Percentiles rank a stretch among this genome's conserved stretches.
Conservation (phyloP, 169 alveolate genomes). For the Plasmodium gaboni region DNA sequence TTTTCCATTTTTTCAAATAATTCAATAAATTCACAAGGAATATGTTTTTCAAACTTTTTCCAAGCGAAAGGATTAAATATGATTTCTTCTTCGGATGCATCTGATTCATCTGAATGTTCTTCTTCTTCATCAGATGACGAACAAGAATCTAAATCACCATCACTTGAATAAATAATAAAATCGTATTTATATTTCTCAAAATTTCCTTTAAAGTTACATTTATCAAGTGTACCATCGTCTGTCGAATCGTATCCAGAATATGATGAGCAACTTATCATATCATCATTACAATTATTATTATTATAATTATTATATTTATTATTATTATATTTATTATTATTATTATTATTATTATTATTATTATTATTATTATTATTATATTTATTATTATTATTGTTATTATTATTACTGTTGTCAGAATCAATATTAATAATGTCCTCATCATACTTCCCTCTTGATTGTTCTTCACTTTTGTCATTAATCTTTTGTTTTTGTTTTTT, state of each 20-base stretch:
- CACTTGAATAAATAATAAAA: slow-evolving; percentile 62
- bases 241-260: slow-evolving; percentile 1
- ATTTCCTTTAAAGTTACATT: not conserved
- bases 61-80: slow-evolving; percentile 71
- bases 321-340: too few relatives aligned
- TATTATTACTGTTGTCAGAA: not conserved
- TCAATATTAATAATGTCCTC: not conserved
- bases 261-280: not conserved
- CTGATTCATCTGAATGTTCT: slow-evolving; percentile 16
- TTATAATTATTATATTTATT: not conserved
- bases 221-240: slow-evolving; percentile 19
- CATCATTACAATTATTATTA: not conserved
- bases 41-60: slow-evolving; percentile 72
- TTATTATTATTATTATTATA: too few relatives aligned
- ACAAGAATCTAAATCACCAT: slow-evolving; percentile 38
- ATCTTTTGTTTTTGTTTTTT: not conserved
- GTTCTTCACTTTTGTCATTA: not conserved
- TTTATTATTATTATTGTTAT: too few relatives aligned
- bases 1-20: slow-evolving; percentile 59
- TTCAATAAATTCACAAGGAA: slow-evolving; percentile 33
- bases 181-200: slow-evolving; percentile 12
- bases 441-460: not conserved
- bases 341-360: too few relatives aligned
- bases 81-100: slow-evolving; percentile 40
- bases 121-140: slow-evolving; percentile 22